Percentiles rank a stretch among this genome's conserved stretches.
Evolutionary conservation across 305 asterid species (phyloP).

Genomic region (Fraxinus velutina): DNA sequence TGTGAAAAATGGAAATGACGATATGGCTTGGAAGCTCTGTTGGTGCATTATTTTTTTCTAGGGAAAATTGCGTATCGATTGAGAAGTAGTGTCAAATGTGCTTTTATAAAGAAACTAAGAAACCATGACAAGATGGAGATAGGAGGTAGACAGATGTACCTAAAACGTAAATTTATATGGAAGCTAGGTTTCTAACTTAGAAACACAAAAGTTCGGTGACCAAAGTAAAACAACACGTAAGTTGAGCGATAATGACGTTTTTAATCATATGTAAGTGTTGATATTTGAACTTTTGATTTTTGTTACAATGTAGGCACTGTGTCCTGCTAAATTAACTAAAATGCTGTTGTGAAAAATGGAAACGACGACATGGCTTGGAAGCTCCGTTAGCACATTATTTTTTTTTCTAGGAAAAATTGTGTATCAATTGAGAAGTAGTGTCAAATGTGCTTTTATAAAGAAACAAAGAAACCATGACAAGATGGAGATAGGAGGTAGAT

Average conservation of each 20-base stretch:
- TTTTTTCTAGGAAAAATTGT: background rate
- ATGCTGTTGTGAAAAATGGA: background rate
- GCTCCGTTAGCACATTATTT: background rate
- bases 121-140: background rate
- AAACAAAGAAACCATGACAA: background rate
- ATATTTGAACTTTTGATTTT: background rate
- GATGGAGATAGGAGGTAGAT: background rate
- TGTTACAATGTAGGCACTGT: background rate
- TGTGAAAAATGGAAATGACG: background rate
- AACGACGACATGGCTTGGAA: background rate
- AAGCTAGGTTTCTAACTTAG: background rate
- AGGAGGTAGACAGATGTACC: background rate
- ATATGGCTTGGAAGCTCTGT: background rate
- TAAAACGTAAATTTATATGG: background rate
- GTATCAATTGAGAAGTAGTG: background rate
- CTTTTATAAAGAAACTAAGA: background rate
- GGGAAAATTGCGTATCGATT: background rate
- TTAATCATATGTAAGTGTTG: background rate
- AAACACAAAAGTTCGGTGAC: background rate
- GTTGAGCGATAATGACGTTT: background rate
- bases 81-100: background rate
- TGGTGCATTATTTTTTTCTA: background rate
- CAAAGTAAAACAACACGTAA: background rate
- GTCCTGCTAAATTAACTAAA: background rate
- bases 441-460: background rate